phyloP scores from a whole-genome alignment of 1,284 basidiomycete genomes.

The Rhodofomes roseus region DNA sequence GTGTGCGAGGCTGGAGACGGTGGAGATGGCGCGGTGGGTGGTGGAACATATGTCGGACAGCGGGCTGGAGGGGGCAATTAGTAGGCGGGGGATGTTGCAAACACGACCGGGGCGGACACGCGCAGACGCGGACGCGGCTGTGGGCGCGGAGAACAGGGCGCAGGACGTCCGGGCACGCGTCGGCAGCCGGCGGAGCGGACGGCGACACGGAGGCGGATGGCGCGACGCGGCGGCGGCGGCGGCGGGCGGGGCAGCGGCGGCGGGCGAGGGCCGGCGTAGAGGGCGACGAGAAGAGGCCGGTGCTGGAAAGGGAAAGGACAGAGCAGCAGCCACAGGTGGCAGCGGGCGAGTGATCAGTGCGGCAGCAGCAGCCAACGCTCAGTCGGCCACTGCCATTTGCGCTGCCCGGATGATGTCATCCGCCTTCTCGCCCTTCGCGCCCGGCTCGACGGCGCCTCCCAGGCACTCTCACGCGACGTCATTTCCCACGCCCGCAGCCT shows the following conservation, averaged over 20 bases:
- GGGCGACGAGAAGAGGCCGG: conserved; percentile 1
- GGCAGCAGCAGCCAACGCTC: conserved; percentile 1
- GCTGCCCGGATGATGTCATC: conserved; percentile 21
- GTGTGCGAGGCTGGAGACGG: conserved; percentile 9
- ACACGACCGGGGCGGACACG: conserved; percentile 5
- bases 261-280: conserved; percentile 3
- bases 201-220: conserved; percentile 6
- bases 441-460: conserved; percentile 7
- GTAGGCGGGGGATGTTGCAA: conserved; percentile 2
- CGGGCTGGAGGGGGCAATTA: not conserved
- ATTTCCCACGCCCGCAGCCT: conserved; percentile 20
- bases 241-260: conserved; percentile 1
- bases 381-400: conserved; percentile 1
- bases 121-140: not conserved
- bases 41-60: conserved; percentile 3
- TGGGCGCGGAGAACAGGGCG: conserved; percentile 3
- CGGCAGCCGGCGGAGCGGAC: conserved; percentile 11
- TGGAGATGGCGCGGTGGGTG: conserved; percentile 1
- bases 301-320: conserved; percentile 5
- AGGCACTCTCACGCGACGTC: conserved; percentile 21
- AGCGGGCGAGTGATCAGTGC: not conserved
- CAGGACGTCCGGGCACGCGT: conserved; percentile 3
- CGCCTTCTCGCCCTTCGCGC: not conserved
- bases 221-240: not conserved
- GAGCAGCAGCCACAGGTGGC: not conserved